Conservation (phyloP, 2,329 filamentous ascomycete species). For the Paecilomyces fulvus region DNA sequence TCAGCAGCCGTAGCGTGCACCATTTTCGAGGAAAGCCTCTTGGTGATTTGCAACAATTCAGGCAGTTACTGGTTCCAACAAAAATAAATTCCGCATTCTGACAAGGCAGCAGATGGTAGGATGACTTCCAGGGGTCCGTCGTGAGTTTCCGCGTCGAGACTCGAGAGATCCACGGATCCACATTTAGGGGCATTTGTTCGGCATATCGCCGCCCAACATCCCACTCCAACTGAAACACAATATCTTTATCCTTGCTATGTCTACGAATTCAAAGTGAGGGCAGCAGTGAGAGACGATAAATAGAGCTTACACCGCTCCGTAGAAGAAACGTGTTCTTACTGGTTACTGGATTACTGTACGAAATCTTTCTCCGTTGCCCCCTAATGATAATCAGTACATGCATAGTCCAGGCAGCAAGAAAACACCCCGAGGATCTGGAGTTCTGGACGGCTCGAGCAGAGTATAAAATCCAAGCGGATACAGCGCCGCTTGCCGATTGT, state of each 20-base stretch:
- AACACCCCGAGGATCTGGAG: neutral
- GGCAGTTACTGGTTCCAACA: neutral
- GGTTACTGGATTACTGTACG: neutral
- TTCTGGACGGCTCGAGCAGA: neutral
- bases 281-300: neutral
- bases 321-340: neutral
- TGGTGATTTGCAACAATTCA: slow-evolving; percentile 10
- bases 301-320: neutral
- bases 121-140: neutral
- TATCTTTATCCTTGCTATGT: neutral
- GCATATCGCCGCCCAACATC: neutral
- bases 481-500: neutral
- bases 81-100: neutral
- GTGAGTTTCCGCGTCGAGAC: neutral
- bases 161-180: neutral
- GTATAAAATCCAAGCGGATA: neutral
- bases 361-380: neutral
- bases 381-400: neutral
- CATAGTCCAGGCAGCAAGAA: neutral
- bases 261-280: neutral
- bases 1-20: slow-evolving; percentile 34
- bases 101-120: neutral
- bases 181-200: neutral
- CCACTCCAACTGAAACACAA: neutral
- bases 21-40: slow-evolving; percentile 7